Evolutionary conservation across 2,329 filamentous ascomycete species (phyloP).

Genomic region (Trichoderma sp.): DNA sequence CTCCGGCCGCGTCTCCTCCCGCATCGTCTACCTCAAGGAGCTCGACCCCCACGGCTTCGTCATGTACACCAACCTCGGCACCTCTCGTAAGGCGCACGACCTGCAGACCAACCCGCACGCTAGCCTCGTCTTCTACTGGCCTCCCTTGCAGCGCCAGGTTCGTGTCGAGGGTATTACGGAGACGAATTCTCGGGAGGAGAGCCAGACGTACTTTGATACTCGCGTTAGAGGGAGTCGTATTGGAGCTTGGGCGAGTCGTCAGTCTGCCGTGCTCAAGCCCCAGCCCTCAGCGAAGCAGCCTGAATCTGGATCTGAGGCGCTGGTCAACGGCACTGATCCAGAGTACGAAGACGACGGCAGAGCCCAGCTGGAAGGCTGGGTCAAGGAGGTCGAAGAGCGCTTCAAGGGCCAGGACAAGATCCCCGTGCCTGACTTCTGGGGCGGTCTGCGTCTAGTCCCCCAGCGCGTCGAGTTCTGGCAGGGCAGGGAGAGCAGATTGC

Average conservation of each 20-base stretch:
- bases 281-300: not conserved
- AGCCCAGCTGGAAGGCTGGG: conserved; percentile 71
- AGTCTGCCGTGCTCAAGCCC: conserved; percentile 71
- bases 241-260: conserved; percentile 89
- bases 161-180: conserved; percentile 77
- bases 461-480: conserved; percentile 95
- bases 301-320: not conserved
- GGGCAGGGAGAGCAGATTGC: conserved; percentile 81
- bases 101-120: conserved; percentile 73
- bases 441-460: conserved; percentile 80
- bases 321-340: not conserved
- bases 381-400: conserved; percentile 70
- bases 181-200: conserved; percentile 67
- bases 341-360: conserved; percentile 59
- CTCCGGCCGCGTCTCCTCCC: conserved; percentile 77
- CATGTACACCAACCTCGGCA: conserved; percentile 90
- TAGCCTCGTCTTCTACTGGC: conserved; percentile 88
- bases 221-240: conserved; percentile 76
- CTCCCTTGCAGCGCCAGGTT: conserved; percentile 81
- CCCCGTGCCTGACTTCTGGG: conserved; percentile 92
- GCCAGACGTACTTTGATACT: conserved; percentile 65
- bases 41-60: conserved; percentile 81
- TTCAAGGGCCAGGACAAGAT: conserved; percentile 78
- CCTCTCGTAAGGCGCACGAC: conserved; percentile 67
- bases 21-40: conserved; percentile 94